Evolutionary conservation across 441 rosid genomes (phyloP).

Genomic region (Gossypium schwendimanii): DNA sequence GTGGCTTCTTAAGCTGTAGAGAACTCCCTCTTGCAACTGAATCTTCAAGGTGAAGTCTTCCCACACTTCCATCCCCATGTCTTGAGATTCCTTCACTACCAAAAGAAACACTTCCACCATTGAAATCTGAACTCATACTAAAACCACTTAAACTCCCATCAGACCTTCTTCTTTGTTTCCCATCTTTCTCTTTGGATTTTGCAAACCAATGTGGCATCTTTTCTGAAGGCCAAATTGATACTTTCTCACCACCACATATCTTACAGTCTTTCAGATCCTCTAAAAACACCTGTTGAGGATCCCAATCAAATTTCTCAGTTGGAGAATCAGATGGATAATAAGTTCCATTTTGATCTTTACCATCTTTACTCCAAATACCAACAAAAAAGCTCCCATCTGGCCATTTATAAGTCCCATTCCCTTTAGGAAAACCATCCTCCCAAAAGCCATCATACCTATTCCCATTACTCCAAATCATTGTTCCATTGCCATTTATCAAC

Average conservation of each 20-base stretch:
- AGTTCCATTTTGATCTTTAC: conserved; percentile 66
- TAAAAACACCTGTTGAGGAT: conserved; percentile 54
- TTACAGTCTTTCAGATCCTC: conserved; percentile 48
- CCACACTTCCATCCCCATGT: conserved; percentile 37
- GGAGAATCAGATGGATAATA: conserved; percentile 58
- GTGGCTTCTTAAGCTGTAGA: conserved; percentile 36
- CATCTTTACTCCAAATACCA: conserved; percentile 86
- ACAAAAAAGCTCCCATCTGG: conserved; percentile 74
- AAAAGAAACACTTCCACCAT: conserved; percentile 8
- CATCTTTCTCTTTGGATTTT: conserved; percentile 23
- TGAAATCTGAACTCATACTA: conserved; percentile 19
- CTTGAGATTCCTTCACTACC: conserved; percentile 25
- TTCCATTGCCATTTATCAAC: conserved; percentile 66
- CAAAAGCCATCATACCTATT: conserved; percentile 85
- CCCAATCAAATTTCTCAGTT: conserved; percentile 56
- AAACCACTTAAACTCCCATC: conserved; percentile 55
- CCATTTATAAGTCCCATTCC: conserved; percentile 76
- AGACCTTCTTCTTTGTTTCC: conserved; percentile 42
- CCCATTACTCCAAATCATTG: conserved; percentile 74
- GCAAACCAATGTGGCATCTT: conserved; percentile 56
- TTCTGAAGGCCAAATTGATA: conserved; percentile 67
- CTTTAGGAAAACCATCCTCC: conserved; percentile 85
- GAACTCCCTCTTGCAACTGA: conserved; percentile 21
- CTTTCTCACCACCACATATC: conserved; percentile 50
- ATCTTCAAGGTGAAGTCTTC: conserved; percentile 38